Evolutionary conservation across 2,329 filamentous ascomycete genomes (phyloP).

Genomic region (Colletotrichum euphorbiae): DNA sequence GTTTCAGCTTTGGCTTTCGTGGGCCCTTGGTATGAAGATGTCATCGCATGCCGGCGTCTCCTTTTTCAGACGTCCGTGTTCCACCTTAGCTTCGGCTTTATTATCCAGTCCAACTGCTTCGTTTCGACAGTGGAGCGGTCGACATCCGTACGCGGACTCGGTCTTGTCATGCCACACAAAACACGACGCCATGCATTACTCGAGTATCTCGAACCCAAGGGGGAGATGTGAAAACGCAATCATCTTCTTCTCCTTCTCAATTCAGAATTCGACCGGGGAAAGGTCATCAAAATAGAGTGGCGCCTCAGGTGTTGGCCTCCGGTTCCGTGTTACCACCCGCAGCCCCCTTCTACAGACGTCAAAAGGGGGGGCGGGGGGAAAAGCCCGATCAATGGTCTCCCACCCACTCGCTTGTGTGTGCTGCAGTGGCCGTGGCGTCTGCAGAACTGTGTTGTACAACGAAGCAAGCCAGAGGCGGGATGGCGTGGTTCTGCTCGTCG

Average conservation of each 20-base stretch:
- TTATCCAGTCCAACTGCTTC: neutral
- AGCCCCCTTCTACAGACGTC: neutral
- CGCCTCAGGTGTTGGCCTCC: neutral
- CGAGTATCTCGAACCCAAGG: neutral
- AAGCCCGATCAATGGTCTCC: conserved; percentile 5
- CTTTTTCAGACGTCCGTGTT: neutral
- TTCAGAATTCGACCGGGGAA: conserved; percentile 2
- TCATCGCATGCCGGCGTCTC: neutral
- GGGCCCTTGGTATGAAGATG: neutral
- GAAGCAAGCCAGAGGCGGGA: conserved; percentile 4
- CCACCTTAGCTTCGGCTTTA: neutral
- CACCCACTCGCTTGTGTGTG: conserved; percentile 14
- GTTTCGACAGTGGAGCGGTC: neutral
- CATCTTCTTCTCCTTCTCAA: neutral
- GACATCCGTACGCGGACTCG: neutral
- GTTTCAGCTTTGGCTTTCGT: neutral
- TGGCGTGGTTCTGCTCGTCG: neutral
- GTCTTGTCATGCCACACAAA: conserved; percentile 10
- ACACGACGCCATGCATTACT: neutral
- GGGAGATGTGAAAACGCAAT: too few relatives aligned
- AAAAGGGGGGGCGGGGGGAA: neutral
- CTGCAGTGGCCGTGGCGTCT: neutral
- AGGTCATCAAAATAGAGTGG: neutral
- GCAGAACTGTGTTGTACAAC: conserved; percentile 13
- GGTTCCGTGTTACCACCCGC: neutral